These are phyloP conservation scores for Epichloe sibirici DNA, from an alignment of 2,329 filamentous ascomycete genomes.

Conservation along the genomic window DNA sequence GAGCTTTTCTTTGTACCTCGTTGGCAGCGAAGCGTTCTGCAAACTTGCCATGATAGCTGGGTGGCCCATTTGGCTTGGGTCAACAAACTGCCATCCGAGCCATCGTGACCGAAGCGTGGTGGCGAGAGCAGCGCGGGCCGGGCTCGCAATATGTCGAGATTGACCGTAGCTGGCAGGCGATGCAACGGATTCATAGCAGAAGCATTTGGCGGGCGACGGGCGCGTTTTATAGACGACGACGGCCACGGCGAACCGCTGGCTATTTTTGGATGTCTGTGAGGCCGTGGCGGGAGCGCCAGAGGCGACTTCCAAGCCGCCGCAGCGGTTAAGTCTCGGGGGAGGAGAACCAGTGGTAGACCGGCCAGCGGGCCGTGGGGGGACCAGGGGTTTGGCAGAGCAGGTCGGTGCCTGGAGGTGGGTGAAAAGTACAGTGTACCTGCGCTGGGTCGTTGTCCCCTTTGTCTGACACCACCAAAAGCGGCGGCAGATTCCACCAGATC, in stretches of 20 bases:
- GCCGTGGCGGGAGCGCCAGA: no score
- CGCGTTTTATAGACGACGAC: not conserved
- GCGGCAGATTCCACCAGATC: not conserved
- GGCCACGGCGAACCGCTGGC: no score
- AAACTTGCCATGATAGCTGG: not conserved
- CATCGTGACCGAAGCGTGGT: not conserved
- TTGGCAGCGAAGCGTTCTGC: constrained; percentile 2
- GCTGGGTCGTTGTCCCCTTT: not conserved
- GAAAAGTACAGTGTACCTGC: not conserved
- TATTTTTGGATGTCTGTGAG: no score
- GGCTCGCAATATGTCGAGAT: not conserved
- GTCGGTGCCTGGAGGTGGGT: not conserved
- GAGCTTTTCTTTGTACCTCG: not conserved
- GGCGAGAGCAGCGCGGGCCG: not conserved
- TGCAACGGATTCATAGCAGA: no score
- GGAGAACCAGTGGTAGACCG: no score
- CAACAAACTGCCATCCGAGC: not conserved
- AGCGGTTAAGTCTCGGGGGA: no score
- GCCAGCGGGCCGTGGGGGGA: no score
- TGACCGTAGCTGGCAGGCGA: not conserved
- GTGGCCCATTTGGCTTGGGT: not conserved
- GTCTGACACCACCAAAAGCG: not conserved
- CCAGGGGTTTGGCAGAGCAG: no score
- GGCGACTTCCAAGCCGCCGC: no score
- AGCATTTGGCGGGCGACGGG: no score